phyloP scores from a whole-genome alignment of 148 eudicot genomes.

The Beta vulgaris region DNA sequence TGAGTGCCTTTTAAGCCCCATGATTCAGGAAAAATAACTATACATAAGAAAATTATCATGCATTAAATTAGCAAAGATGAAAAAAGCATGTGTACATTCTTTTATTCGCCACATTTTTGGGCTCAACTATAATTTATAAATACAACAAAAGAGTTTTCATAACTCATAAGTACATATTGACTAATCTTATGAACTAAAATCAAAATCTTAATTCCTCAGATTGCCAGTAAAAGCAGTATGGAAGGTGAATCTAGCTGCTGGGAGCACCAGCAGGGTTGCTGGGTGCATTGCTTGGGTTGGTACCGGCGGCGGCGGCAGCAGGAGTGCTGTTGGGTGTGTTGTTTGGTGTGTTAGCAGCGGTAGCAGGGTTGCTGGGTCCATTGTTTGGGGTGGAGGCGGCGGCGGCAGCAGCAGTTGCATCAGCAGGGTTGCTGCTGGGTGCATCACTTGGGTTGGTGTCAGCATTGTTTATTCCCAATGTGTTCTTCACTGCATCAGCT shows the following conservation, averaged over 20 bases:
- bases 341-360: background rate
- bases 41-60: slow-evolving; percentile 5
- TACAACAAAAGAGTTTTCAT: background rate
- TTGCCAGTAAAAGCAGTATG: too few relatives aligned
- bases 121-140: background rate
- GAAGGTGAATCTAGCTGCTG: too few relatives aligned
- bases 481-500: slow-evolving; percentile 59
- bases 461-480: slow-evolving; percentile 37
- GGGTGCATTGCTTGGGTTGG: too few relatives aligned
- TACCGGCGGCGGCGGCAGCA: background rate
- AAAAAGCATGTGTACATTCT: background rate
- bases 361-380: background rate
- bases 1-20: background rate
- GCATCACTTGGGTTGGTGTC: slow-evolving; percentile 14
- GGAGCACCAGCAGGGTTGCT: too few relatives aligned
- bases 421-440: background rate
- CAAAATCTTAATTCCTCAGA: background rate
- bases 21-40: slow-evolving; percentile 10
- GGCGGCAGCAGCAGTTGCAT: background rate
- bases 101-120: background rate
- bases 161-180: background rate
- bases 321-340: background rate
- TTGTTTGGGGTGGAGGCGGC: slow-evolving; percentile 8
- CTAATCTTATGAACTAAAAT: background rate
- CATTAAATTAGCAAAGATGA: background rate